Evolutionary conservation across 768 basidiomycete species (phyloP), one percentile per base, ranked within the genome.

Genomic region (Sporobolomyces pararoseus): DNA sequence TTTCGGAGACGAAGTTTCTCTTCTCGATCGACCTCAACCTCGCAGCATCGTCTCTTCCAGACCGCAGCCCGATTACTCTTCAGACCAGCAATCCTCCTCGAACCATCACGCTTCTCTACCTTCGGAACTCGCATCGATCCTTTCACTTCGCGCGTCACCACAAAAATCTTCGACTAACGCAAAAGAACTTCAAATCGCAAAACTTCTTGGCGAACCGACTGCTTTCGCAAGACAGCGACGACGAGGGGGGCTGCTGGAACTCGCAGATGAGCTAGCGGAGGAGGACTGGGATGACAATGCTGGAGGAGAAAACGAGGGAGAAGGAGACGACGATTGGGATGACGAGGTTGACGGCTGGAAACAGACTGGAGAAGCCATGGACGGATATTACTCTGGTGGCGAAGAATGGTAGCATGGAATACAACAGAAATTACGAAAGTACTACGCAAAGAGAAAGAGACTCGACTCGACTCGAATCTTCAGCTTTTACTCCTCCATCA

Each of bases 301-400:
- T 17, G 50, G 32, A n/a, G 68, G 17, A 3, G 50, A 32, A 2
- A 49, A 42, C 2, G 63, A 63, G n/a, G 55, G 4, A 4, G 68
- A 10, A 19, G 72, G 58, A n/a, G 72, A 73, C 35, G 72, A 73
- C n/a, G 68, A 70, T n/a, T 73, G 72, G 72, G 72, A 66, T 34
- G 65, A 63, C 21, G 72, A 73, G 29, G 55, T 50, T 2, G 72
- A 73, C 7, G 72, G 72, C 7, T 73, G 72, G 72, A 64, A 73
- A 21, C 64, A 35, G 6, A 12, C 62, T 3, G 72, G 67, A 0
- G 72, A 73, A 21, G 72, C 55, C 29, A 73, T 73, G 72, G 72
- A 73, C 17, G 68, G 68, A 39, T 73, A 70, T 37, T 66, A 70
- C 35, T 65, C 63, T 29, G 66, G 59, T 19, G 29, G 34, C 9